phyloP scores from a whole-genome alignment of 83 land plant genomes.

The Thuja plicata region DNA sequence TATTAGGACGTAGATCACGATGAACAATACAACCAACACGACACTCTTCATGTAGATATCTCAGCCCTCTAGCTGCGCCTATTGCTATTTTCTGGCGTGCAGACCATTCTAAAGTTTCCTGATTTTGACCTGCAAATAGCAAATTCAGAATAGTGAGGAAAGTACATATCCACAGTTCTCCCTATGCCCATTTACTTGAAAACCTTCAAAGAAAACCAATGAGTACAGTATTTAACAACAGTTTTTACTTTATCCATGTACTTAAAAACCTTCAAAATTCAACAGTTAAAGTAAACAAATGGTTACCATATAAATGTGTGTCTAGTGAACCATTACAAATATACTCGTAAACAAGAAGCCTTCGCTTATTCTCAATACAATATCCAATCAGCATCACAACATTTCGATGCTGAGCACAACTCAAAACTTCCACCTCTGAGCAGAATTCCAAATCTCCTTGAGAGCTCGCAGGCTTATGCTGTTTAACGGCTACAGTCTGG shows the following conservation, averaged over 20 bases:
- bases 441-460: conserved; percentile 85
- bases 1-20: conserved; percentile 89
- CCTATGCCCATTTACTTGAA: neutral
- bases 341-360: conserved; percentile 83
- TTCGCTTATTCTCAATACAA: conserved; percentile 68
- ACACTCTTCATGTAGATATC: conserved; percentile 92
- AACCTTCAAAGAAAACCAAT: neutral
- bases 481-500: conserved; percentile 86
- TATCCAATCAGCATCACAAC: conserved; percentile 86
- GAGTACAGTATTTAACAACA: neutral
- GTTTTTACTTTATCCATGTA: neutral
- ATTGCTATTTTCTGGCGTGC: conserved; percentile 80
- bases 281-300: neutral
- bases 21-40: conserved; percentile 93
- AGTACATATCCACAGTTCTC: neutral
- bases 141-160: neutral
- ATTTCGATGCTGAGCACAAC: conserved; percentile 90
- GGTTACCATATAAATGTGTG: conserved; percentile 76
- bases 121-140: conserved; percentile 40
- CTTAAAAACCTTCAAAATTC: neutral
- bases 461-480: conserved; percentile 75
- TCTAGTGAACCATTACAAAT: conserved; percentile 89
- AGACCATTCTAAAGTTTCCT: conserved; percentile 59
- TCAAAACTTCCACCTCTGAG: conserved; percentile 83
- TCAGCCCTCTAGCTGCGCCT: conserved; percentile 83